Conservation (phyloP, 768 basidiomycete genomes). For the Boletus reticulatus region DNA sequence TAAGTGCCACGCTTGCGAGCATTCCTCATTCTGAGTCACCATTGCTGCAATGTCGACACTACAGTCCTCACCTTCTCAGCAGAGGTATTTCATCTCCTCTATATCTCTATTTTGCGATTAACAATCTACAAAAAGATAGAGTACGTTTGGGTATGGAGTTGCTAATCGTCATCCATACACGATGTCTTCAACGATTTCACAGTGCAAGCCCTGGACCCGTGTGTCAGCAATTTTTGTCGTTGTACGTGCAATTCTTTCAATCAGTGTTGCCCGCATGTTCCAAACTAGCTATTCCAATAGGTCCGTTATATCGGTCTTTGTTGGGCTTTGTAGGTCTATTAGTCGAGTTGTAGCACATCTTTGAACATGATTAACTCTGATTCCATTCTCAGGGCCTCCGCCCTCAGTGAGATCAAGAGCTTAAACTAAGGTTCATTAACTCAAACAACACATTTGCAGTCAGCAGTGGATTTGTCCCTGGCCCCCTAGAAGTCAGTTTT, state of each 20-base stretch:
- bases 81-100: not conserved
- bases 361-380: not conserved
- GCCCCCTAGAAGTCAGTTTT: not conserved
- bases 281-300: not conserved
- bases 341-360: not conserved
- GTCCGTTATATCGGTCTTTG: not conserved
- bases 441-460: not conserved
- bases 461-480: not conserved
- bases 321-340: not conserved
- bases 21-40: not conserved
- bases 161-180: not conserved
- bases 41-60: not conserved
- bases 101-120: not conserved
- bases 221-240: not conserved
- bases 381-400: not conserved
- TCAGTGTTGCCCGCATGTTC: not conserved
- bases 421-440: not conserved
- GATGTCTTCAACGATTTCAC: not conserved
- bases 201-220: not conserved
- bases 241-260: not conserved
- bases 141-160: not conserved
- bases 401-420: not conserved
- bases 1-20: not conserved
- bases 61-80: not conserved
- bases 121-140: not conserved